A percentile compares a stretch with the other conserved stretches of the same genome.
phyloP scores from a whole-genome alignment of 179 eudicot species.

The Sideroxylon spinosum region DNA sequence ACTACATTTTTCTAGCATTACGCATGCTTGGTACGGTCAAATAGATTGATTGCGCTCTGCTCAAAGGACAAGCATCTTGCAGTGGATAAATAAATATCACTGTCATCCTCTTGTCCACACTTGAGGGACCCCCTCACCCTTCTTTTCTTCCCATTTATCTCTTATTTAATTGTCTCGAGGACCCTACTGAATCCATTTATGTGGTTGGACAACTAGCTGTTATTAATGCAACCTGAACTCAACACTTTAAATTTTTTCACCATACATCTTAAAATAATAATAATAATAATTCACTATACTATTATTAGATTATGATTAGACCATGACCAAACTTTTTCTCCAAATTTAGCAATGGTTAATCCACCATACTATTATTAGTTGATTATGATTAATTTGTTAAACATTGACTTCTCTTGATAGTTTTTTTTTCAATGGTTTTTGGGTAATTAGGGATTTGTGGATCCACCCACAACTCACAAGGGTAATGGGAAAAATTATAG shows the following conservation, averaged over 20 bases:
- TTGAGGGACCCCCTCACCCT: conserved; percentile 3
- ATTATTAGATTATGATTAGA: background rate
- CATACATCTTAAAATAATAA: too few relatives aligned
- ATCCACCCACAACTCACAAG: too few relatives aligned
- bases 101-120: conserved; percentile 11
- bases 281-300: too few relatives aligned
- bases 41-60: conserved; percentile 9
- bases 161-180: background rate
- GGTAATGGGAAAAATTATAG: too few relatives aligned
- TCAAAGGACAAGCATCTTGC: background rate
- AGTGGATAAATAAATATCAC: background rate
- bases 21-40: conserved; percentile 8
- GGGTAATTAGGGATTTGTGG: too few relatives aligned
- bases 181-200: background rate
- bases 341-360: background rate
- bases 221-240: background rate
- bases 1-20: background rate
- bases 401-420: background rate
- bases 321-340: background rate
- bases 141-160: background rate
- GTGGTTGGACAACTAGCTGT: background rate
- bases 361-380: too few relatives aligned
- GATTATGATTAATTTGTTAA: background rate
- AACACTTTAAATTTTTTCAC: background rate
- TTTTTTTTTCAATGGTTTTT: background rate